phyloP scores from a whole-genome alignment of 345 rosid genomes.

The Noccaea caerulescens region DNA sequence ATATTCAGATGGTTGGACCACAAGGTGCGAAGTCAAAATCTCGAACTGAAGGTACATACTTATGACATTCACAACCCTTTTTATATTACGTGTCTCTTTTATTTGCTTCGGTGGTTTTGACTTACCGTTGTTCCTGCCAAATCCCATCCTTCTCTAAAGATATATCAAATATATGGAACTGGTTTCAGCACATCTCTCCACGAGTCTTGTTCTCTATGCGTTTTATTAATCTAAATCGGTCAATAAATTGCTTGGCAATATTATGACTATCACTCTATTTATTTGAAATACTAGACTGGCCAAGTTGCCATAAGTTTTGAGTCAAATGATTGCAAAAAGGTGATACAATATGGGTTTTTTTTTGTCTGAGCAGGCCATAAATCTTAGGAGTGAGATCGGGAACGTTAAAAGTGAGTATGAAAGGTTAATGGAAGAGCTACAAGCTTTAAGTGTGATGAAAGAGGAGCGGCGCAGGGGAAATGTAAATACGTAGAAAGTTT shows the following conservation, averaged over 20 bases:
- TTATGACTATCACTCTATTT: background rate
- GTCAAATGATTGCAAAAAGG: background rate
- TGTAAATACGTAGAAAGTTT: constrained; percentile 43
- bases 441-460: constrained; percentile 46
- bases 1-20: constrained; percentile 65
- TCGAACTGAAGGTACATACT: constrained; percentile 62
- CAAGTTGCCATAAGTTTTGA: background rate
- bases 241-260: background rate
- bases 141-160: constrained; percentile 16
- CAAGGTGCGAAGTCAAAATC: constrained; percentile 61
- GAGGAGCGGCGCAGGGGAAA: constrained; percentile 41
- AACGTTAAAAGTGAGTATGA: constrained; percentile 49
- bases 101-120: constrained; percentile 25
- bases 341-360: constrained; percentile 1
- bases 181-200: constrained; percentile 10
- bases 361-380: constrained; percentile 51
- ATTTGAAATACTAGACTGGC: constrained; percentile 7
- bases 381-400: constrained; percentile 56
- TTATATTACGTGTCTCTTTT: background rate
- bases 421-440: constrained; percentile 50
- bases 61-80: background rate
- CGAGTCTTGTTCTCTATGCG: constrained; percentile 1
- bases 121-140: constrained; percentile 23
- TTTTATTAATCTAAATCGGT: background rate
- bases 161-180: constrained; percentile 10